Evolutionary conservation across 306 rosid genomes (phyloP), one percentile per base, ranked within the genome.

Genomic region (Pterocarpus macrocarpus): DNA sequence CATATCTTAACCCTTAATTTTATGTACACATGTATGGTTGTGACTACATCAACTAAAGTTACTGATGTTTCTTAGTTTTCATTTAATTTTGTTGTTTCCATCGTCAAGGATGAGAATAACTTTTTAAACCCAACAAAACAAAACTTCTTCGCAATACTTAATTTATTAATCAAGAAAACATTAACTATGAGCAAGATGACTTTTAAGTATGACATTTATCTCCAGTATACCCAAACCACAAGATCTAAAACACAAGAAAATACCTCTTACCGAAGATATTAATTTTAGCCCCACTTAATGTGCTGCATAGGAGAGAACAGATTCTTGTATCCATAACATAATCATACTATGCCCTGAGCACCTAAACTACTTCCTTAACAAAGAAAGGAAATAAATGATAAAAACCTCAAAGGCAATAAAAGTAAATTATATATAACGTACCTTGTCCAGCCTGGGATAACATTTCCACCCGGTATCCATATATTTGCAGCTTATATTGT

Each of bases 381-480:
- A 50, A 35, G 53, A 44, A 9, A 52, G 56, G 16, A 41, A 52
- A 41, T 14, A 73, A 38, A 57, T 3, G 50, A 41, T 32, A 53
- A 13, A 70, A 58, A 28, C 41, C 69, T 59, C 39, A 13, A 5
- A 69, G 53, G 80, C 55, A 62, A 53, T 41, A 64, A 34, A 64
- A 53, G 55, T 14, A 47, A 8, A n/a, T 41, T 77, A 67, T 36
- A 64, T 50, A 30, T 38, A 35, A 68, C 96, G 11, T 90, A 93
- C 99, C 90, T 90, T 95, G 98, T 30, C 98, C 97, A 2, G 97
- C 85, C 82, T 91, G 99, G 69, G 99, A 93, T 87, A 22, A 22
- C 28, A 22, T 95, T 97, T 38, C 97, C 99, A 71, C 97, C 99
- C 34, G 98, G 98, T 32, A 77, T 93, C 97, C 85, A 91, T 89